Percentiles rank a stretch among this genome's conserved stretches.
Conservation (phyloP, 164 flowering plant species). For the Warburgia ugandensis region DNA sequence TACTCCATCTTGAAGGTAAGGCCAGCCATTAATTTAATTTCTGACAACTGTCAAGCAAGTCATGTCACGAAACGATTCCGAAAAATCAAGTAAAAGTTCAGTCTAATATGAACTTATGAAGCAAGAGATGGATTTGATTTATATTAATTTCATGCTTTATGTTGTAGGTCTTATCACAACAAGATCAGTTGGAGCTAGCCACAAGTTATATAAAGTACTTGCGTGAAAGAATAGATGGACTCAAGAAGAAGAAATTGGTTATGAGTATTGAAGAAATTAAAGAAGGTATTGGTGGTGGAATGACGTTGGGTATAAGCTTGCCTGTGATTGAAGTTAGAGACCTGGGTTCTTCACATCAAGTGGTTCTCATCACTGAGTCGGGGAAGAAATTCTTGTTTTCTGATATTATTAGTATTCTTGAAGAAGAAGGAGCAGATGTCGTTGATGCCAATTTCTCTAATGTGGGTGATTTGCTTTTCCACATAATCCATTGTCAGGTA, state of each 20-base stretch:
- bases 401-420: slow-evolving; percentile 36
- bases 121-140: too few species aligned
- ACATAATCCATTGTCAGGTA: slow-evolving; percentile 49
- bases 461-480: slow-evolving; percentile 28
- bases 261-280: background rate
- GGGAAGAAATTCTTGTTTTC: slow-evolving; percentile 31
- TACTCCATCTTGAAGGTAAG: too few species aligned
- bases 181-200: slow-evolving; percentile 31
- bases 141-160: too few species aligned
- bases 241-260: slow-evolving; percentile 25
- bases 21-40: too few species aligned
- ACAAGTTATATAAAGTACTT: slow-evolving; percentile 27
- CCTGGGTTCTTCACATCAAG: slow-evolving; percentile 31
- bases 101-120: too few species aligned
- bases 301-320: slow-evolving; percentile 4
- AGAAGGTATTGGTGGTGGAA: slow-evolving; percentile 2
- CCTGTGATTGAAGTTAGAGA: slow-evolving; percentile 47
- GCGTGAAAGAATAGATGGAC: slow-evolving; percentile 24
- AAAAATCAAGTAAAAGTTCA: too few species aligned
- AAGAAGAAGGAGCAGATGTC: slow-evolving; percentile 50
- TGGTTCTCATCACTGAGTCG: slow-evolving; percentile 32
- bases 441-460: slow-evolving; percentile 29
- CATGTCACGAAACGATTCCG: too few species aligned
- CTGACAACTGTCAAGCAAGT: too few species aligned
- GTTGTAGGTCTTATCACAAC: too few species aligned